phyloP scores from a whole-genome alignment of 805 yeast species.

The Blastobotrys americana region DNA sequence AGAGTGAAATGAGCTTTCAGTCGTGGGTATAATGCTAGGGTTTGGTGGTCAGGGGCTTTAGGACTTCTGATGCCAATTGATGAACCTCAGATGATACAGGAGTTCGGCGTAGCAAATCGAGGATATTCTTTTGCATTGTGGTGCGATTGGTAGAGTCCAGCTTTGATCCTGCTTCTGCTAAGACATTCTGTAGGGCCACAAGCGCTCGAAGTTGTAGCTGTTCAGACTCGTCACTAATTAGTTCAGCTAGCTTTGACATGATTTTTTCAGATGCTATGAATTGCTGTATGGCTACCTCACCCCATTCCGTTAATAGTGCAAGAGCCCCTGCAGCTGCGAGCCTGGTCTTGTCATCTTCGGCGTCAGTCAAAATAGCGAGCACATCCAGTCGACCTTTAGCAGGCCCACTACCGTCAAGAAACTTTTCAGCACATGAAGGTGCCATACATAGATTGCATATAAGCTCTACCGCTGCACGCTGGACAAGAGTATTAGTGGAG shows the following conservation, averaged over 20 bases:
- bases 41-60: no score
- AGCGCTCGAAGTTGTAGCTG: constrained; percentile 6
- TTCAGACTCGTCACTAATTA: constrained; percentile 4
- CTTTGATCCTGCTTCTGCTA: no score
- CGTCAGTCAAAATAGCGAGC: constrained; percentile 28
- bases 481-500: constrained; percentile 43
- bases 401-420: constrained; percentile 26
- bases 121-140: no score
- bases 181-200: constrained; percentile 4
- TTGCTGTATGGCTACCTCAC: constrained; percentile 25
- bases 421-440: constrained; percentile 31
- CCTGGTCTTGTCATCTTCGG: constrained; percentile 29
- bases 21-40: no score
- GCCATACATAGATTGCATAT: constrained; percentile 49
- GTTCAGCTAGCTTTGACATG: constrained; percentile 13
- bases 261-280: constrained; percentile 25
- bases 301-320: constrained; percentile 34
- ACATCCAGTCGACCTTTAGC: constrained; percentile 26
- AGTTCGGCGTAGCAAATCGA: no score
- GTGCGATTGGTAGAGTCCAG: no score
- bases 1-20: no score
- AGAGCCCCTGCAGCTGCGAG: constrained; percentile 36
- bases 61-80: no score
- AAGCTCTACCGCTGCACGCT: constrained; percentile 56
- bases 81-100: no score